A percentile compares a stretch with the other conserved stretches of the same genome.
phyloP scores from a whole-genome alignment of 2,329 filamentous ascomycete genomes.

The Phialophora expanda region DNA sequence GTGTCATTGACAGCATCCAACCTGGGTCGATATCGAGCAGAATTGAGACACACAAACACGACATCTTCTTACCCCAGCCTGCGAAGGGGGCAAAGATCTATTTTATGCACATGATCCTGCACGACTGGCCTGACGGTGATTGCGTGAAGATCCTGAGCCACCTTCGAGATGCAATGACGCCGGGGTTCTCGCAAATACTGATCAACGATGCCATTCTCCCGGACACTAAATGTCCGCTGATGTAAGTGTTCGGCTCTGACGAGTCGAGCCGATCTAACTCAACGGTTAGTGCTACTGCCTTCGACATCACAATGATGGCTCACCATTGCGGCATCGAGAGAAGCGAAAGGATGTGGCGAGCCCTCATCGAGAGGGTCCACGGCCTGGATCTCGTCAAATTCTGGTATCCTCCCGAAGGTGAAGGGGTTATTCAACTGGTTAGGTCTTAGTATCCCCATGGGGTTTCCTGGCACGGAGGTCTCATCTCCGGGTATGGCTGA shows the following conservation, averaged over 20 bases:
- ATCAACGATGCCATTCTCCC: conserved; percentile 7
- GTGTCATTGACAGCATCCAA: background rate
- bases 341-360: conserved; percentile 4
- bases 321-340: conserved; percentile 6
- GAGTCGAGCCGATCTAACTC: background rate
- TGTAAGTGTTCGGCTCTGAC: background rate
- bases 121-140: conserved; percentile 12
- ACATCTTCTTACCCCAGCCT: background rate
- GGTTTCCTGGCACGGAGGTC: background rate
- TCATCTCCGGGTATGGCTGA: no score
- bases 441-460: background rate
- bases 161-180: conserved; percentile 1
- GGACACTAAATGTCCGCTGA: background rate
- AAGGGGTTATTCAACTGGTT: background rate
- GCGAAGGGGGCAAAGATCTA: background rate
- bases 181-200: background rate
- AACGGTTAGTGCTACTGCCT: background rate
- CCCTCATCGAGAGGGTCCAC: background rate
- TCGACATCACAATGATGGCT: conserved; percentile 8
- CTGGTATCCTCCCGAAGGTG: conserved; percentile 9
- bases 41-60: background rate
- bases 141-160: conserved; percentile 8
- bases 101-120: conserved; percentile 3
- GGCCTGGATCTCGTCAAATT: background rate
- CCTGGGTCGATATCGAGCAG: background rate